Evolutionary conservation across 2,329 filamentous ascomycete genomes (phyloP), one percentile per base, ranked within the genome.

Genomic region (Aureobasidium sp.): DNA sequence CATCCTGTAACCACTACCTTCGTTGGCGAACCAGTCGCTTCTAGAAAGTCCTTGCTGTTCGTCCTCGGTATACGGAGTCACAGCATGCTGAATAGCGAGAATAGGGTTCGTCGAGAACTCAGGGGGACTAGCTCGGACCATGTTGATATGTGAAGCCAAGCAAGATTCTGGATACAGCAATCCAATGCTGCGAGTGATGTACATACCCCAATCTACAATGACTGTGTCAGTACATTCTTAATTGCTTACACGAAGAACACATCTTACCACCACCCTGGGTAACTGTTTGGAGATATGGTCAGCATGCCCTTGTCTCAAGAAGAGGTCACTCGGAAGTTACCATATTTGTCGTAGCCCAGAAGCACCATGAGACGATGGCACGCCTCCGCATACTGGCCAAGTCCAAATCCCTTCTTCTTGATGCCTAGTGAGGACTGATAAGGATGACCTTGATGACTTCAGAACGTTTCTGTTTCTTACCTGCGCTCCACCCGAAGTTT

Each of bases 281-380:
- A 1, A 75, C 70, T 69, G 37, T n/a, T 37, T 17, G 8, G 11
- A 4, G 31, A 15, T 7, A 37, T 36, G 5, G n/a, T 57, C 25
- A 45, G 39, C 44, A 48, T 59, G 4, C 12, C 22, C 22, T 31
- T 20, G 8, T 5, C 8, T 9, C 5, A n/a, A 25, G 8, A 27
- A 59, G 31, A 14, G 4, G n/a, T n/a, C 20, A n/a, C 8, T 25
- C 20, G 22, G 2, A 2, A 8, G 17, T 44, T 67, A 74, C 76
- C 79, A 63, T 87, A 89, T 73, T 84, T 76, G 2, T 78, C 66
- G 69, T 88, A 91, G 0, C 87, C 87, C 2, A 91, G 78, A 14
- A 80, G 79, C 7, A 82, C 73, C 88, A 91, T 91, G 9, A 91
- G 74, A 62, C 84, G 85, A 71, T 91, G 83, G 66, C 84, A 76